phyloP scores from a whole-genome alignment of 805 yeast genomes.

The Suhomyces vadensis region DNA sequence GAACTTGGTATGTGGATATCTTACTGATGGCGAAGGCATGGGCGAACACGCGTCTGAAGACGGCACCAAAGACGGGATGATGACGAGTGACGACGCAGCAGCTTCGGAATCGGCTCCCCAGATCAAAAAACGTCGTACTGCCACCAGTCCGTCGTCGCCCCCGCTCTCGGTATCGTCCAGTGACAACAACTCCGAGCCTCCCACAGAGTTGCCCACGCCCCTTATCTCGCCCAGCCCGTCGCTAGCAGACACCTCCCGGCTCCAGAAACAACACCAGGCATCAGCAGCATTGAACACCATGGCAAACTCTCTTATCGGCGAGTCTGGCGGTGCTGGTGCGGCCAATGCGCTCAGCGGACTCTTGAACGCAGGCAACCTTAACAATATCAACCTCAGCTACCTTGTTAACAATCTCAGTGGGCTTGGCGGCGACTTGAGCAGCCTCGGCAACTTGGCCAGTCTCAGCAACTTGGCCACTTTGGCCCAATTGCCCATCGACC shows the following conservation, averaged over 20 bases:
- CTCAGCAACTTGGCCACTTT: conserved; percentile 42
- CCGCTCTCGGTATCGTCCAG: not conserved
- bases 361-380: conserved; percentile 37
- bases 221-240: conserved; percentile 24
- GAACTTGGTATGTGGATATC: conserved; percentile 74
- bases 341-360: conserved; percentile 7
- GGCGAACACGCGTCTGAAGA: conserved; percentile 7
- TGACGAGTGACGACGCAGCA: not conserved
- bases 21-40: conserved; percentile 18
- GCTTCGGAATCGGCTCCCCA: not conserved
- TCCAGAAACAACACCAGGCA: not conserved
- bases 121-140: conserved; percentile 5
- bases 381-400: conserved; percentile 44
- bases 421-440: conserved; percentile 35
- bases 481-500: conserved; percentile 45
- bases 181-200: conserved; percentile 7
- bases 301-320: conserved; percentile 1
- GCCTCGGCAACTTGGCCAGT: conserved; percentile 39
- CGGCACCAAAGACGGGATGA: not conserved
- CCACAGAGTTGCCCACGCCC: conserved; percentile 26
- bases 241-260: not conserved
- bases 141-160: not conserved
- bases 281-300: not conserved
- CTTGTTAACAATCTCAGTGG: conserved; percentile 42
- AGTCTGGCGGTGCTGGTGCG: not conserved